A percentile compares a stretch with the other conserved stretches of the same genome.
These are phyloP conservation scores for Nadsonia starkeyi-henricii DNA, from an alignment of 1,139 yeast genomes.

Conservation along the genomic window DNA sequence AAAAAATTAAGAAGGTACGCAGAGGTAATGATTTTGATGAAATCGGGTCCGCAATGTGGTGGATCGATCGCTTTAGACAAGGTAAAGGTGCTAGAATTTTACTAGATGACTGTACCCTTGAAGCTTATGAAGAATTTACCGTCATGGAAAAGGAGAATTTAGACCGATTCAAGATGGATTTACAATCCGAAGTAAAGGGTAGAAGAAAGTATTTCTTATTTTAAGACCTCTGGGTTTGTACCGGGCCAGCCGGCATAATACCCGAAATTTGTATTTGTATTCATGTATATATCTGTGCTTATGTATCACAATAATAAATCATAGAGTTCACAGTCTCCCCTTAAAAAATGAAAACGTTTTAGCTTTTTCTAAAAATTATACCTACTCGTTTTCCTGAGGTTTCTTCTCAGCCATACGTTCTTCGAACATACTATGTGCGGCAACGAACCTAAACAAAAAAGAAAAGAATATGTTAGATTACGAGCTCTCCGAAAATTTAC, in stretches of 20 bases:
- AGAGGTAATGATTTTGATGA: constrained; percentile 35
- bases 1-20: constrained; percentile 10
- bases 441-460: constrained; percentile 1
- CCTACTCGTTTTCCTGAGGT: neutral
- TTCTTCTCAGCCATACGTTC: neutral
- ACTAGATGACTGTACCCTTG: constrained; percentile 23
- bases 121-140: constrained; percentile 12
- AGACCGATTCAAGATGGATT: constrained; percentile 15
- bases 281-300: neutral
- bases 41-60: constrained; percentile 49
- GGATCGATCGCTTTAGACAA: constrained; percentile 55
- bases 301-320: neutral
- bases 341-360: neutral
- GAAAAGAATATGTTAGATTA: constrained; percentile 33
- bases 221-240: neutral
- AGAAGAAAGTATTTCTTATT: constrained; percentile 8
- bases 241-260: neutral
- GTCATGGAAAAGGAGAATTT: constrained; percentile 14
- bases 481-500: neutral
- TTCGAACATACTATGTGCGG: constrained; percentile 3
- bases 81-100: constrained; percentile 33
- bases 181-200: constrained; percentile 12
- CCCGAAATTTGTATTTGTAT: neutral
- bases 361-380: neutral
- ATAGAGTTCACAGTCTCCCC: neutral